Evolutionary conservation across 306 rosid species (phyloP), one percentile per base, ranked within the genome.

Genomic region (Cicer yamashitae): DNA sequence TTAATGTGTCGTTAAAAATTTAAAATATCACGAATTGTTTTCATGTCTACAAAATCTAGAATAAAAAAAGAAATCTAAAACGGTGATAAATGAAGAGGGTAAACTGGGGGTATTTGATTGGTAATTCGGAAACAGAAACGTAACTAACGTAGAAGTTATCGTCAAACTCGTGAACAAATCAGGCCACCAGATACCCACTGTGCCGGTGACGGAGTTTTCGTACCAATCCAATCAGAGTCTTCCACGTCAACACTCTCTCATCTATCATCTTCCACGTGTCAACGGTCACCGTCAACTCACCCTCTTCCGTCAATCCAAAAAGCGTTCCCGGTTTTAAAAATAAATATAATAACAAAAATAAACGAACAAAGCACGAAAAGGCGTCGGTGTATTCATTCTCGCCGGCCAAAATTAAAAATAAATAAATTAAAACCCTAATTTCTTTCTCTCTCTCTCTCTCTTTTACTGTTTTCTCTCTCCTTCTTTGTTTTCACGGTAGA

Each of bases 371-470:
- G 57, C 70, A 65, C 73, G 43, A 86, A 82, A 85, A 77, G 72
- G 34, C 82, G 67, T 64, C 79, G 79, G 72, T 75, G 52, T 39
- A 73, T 39, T 52, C 38, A 70, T 77, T 74, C 69, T 84, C 88
- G 88, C 96, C 96, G 93, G 90, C 87, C 84, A 88, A 77, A 81
- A 43, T 22, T n/a, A 41, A 48, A 54, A 60, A 14, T 58, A 18
- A 53, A 50, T 59, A 73, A 80, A 80, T 72, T 2, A 73, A 83
- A 83, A 77, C 84, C 83, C 90, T 75, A 83, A 10, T 63, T 39
- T 80, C 44, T 62, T 14, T 70, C 43, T 67, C 12, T 70, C 43
- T 67, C 1, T 63, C 59, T 71, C 51, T 77, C 76, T 57, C 62
- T 70, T 65, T 79, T 22, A 54, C 58, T 56, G 34, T 46, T 37